Conservation (phyloP, 768 basidiomycete species). For the Suillus hirtellus region DNA sequence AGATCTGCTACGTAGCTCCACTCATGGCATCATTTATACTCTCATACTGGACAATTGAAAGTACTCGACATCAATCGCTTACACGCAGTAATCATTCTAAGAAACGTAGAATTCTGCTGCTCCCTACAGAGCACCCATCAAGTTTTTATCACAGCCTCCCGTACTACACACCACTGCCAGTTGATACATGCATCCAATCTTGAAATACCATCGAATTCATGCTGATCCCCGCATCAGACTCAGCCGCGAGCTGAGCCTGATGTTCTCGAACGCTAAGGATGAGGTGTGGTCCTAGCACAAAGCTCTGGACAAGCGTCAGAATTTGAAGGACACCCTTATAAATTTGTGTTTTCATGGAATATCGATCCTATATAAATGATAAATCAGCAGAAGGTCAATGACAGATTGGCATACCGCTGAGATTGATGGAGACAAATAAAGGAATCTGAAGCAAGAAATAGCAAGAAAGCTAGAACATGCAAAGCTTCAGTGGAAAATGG, state of each 20-base stretch:
- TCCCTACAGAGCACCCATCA: background rate
- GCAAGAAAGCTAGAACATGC: background rate
- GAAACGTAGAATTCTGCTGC: background rate
- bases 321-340: background rate
- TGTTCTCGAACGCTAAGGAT: background rate
- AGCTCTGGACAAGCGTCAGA: background rate
- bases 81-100: too few species aligned
- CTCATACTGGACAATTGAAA: too few species aligned
- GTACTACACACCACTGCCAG: background rate
- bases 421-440: background rate
- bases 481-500: background rate
- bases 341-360: background rate
- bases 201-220: background rate
- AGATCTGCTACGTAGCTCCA: too few species aligned
- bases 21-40: too few species aligned
- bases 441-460: background rate
- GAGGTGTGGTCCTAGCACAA: background rate
- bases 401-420: background rate
- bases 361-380: background rate
- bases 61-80: too few species aligned
- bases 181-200: background rate
- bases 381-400: background rate
- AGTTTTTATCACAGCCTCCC: background rate
- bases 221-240: background rate
- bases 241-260: background rate